phyloP scores from a whole-genome alignment of 2,329 filamentous ascomycete species.

The Hymenoscyphus albidus region DNA sequence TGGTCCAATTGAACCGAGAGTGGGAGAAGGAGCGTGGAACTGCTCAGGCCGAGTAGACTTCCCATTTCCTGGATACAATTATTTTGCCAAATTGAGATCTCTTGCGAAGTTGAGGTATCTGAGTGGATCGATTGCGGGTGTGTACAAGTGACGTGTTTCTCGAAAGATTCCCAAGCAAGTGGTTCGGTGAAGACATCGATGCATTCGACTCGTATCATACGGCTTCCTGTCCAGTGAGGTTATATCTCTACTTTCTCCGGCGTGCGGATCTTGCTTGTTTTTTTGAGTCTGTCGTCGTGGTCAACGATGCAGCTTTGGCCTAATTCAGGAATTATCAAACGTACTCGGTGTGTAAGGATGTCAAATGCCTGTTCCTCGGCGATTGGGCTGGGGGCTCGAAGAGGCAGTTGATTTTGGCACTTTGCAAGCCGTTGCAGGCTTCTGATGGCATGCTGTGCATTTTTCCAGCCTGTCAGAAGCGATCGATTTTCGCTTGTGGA shows the following conservation, averaged over 20 bases:
- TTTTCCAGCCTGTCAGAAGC: conserved; percentile 10
- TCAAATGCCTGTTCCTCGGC: background rate
- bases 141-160: background rate
- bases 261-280: background rate
- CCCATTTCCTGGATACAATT: background rate
- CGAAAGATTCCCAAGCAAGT: background rate
- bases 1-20: background rate
- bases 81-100: background rate
- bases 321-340: background rate
- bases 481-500: conserved; percentile 1
- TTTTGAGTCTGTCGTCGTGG: background rate
- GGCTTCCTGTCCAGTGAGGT: background rate
- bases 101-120: background rate
- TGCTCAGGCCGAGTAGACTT: background rate
- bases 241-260: background rate
- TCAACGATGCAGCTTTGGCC: background rate
- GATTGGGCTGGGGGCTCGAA: background rate
- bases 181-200: background rate
- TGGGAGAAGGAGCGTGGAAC: background rate
- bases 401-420: background rate
- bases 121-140: background rate
- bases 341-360: background rate
- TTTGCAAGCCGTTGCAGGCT: background rate
- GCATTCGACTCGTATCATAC: background rate
- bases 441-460: background rate